Evolutionary conservation across 345 rosid species (phyloP).

Genomic region (Populus pruinosa): DNA sequence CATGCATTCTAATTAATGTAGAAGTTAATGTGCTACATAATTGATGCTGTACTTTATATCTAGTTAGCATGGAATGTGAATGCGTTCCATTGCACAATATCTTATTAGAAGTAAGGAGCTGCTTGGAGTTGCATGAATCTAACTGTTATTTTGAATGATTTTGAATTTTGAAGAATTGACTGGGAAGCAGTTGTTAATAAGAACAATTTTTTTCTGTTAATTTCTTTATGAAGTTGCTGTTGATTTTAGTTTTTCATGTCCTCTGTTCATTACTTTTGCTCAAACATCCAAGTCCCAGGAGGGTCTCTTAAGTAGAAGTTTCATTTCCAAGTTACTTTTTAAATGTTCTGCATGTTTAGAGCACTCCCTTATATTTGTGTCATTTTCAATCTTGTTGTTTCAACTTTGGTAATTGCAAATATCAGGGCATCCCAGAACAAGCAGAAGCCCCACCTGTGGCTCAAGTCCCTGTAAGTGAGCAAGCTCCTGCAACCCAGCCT

Average conservation of each 20-base stretch:
- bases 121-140: not conserved
- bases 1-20: not conserved
- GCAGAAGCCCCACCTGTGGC: conserved; percentile 55
- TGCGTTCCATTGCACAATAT: not conserved
- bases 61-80: not conserved
- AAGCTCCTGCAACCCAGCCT: conserved; percentile 42
- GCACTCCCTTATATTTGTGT: not conserved
- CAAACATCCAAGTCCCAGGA: not conserved
- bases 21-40: not conserved
- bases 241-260: not conserved
- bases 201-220: not conserved
- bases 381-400: not conserved
- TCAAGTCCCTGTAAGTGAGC: conserved; percentile 40
- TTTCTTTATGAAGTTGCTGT: not conserved
- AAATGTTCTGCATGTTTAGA: not conserved
- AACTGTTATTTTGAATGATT: not conserved
- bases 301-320: not conserved
- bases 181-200: not conserved
- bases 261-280: not conserved
- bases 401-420: conserved; percentile 2
- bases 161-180: not conserved
- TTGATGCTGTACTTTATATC: not conserved
- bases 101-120: not conserved
- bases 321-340: not conserved
- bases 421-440: conserved; percentile 81